Conservation (phyloP, 202 grass and related monocot species). For the Schoenoplectus triqueter region DNA sequence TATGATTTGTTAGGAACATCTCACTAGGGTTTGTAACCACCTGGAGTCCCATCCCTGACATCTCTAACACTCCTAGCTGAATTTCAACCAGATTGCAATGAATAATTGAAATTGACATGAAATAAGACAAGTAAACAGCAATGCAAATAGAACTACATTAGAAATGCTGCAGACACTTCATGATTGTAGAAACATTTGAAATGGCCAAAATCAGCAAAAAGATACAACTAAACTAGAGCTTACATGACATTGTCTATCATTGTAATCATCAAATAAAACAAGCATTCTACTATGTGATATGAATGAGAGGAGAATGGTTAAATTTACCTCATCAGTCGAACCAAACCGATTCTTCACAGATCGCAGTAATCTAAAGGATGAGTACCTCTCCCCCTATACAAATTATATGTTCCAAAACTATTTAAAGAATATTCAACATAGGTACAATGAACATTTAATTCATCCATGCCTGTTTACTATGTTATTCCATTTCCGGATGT, state of each 20-base stretch:
- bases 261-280: not conserved
- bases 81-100: not conserved
- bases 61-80: slow-evolving; percentile 97
- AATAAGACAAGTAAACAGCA: not conserved
- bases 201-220: not conserved
- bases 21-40: slow-evolving; percentile 83
- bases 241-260: too few species aligned
- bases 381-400: slow-evolving; percentile 85
- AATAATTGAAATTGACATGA: not conserved
- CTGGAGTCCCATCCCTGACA: slow-evolving; percentile 76
- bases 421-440: slow-evolving; percentile 1
- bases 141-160: slow-evolving; percentile 12
- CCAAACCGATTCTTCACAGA: slow-evolving; percentile 95
- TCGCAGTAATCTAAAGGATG: slow-evolving; percentile 72
- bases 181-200: not conserved
- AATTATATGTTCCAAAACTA: not conserved
- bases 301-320: not conserved
- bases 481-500: not conserved
- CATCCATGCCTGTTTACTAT: not conserved
- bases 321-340: slow-evolving; percentile 84
- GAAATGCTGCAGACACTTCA: not conserved
- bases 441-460: not conserved
- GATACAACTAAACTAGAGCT: not conserved
- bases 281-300: slow-evolving; percentile 9
- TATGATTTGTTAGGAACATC: slow-evolving; percentile 84